Conservation (phyloP, 164 flowering plant species). For the Aristolochia californica region DNA sequence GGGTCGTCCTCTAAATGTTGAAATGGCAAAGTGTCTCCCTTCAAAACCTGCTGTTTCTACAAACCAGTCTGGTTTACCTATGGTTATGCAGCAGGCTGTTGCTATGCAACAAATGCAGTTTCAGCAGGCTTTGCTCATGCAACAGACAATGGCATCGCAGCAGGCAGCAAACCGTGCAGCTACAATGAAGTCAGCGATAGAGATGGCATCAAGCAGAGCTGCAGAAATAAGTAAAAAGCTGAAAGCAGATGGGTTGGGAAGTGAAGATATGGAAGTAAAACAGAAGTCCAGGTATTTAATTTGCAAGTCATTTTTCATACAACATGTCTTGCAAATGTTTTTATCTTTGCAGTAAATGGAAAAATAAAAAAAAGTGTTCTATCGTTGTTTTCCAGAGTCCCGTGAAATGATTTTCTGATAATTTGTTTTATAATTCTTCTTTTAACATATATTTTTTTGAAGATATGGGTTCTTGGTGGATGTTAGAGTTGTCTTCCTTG, state of each 20-base stretch:
- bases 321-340: not conserved
- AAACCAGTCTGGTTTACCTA: slow-evolving; percentile 64
- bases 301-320: not conserved
- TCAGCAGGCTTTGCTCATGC: slow-evolving; percentile 95
- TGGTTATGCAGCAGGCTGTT: slow-evolving; percentile 98
- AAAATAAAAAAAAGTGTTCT: too few relatives aligned
- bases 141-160: slow-evolving; percentile 80
- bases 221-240: slow-evolving; percentile 87
- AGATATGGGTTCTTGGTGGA: too few relatives aligned
- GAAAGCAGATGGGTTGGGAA: slow-evolving; percentile 64
- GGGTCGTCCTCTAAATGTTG: slow-evolving; percentile 93
- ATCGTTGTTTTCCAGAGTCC: too few relatives aligned
- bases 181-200: slow-evolving; percentile 90
- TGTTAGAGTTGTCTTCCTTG: too few relatives aligned
- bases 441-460: too few relatives aligned
- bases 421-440: too few relatives aligned
- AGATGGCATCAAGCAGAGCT: slow-evolving; percentile 91
- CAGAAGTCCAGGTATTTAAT: slow-evolving; percentile 49
- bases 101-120: slow-evolving; percentile 99
- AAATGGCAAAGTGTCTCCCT: slow-evolving; percentile 98
- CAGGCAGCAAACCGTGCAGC: slow-evolving; percentile 97
- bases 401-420: too few relatives aligned
- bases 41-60: slow-evolving; percentile 45
- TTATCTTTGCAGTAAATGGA: too few relatives aligned
- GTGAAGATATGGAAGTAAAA: slow-evolving; percentile 39